These are phyloP conservation scores for Coemansia asiatica DNA, from an alignment of 192 early-diverging fungal genomes.

Conservation along the genomic window DNA sequence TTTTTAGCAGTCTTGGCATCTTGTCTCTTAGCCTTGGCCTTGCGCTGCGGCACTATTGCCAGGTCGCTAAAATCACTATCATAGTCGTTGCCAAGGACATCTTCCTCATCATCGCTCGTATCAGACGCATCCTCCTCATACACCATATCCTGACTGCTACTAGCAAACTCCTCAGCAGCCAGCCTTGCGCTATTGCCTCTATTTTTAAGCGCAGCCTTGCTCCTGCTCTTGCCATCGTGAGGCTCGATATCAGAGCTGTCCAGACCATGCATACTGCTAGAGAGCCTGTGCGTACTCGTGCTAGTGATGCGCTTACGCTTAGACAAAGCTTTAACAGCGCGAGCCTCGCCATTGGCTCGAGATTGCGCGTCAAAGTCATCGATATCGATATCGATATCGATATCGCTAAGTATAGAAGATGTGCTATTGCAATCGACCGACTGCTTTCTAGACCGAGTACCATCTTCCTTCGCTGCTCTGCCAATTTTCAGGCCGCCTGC, in stretches of 20 bases:
- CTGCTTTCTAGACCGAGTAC: not conserved
- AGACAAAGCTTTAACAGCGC: not conserved
- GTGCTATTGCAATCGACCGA: not conserved
- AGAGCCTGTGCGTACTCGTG: not conserved
- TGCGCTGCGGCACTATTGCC: conserved; percentile 11
- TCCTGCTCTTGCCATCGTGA: not conserved
- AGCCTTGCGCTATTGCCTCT: too few species aligned
- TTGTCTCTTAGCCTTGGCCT: not conserved
- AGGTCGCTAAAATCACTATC: conserved; percentile 8
- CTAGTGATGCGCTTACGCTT: conserved; percentile 1
- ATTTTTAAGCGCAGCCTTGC: not conserved
- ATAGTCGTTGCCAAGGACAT: conserved; percentile 3
- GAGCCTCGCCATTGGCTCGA: not conserved
- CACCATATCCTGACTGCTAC: not conserved
- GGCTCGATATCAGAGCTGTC: not conserved
- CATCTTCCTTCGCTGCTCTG: not conserved
- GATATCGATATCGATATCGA: not conserved
- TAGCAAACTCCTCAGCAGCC: not conserved
- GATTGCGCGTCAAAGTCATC: conserved; percentile 2
- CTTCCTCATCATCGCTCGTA: conserved; percentile 11
- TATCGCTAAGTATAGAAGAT: not conserved
- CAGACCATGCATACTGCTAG: not conserved
- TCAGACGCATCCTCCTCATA: conserved; percentile 6
- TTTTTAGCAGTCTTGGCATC: conserved; percentile 2
- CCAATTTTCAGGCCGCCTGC: not conserved